Base-by-base conservation (phyloP, 2,329 filamentous ascomycete species). In the Colletotrichum orchidophilum region DNA sequence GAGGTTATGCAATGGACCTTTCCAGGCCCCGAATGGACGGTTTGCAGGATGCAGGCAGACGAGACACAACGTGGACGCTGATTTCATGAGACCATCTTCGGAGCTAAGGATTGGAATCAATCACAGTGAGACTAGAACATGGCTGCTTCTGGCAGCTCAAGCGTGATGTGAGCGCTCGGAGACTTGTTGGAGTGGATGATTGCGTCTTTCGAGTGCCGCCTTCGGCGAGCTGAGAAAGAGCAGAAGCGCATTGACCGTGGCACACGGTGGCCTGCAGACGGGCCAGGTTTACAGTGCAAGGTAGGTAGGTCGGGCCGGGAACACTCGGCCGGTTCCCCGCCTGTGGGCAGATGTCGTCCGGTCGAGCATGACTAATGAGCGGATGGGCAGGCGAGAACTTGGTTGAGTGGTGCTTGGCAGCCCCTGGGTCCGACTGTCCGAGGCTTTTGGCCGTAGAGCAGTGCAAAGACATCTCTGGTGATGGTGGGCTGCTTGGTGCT, bases 291-390 rank as follows among this genome's bases (percentile, higher is more conserved):
- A n/a, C n/a, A n/a, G n/a, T n/a, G n/a, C n/a, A n/a, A n/a, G n/a
- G n/a, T n/a, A 53, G 24, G 29, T 21, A 39, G 24, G 54, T 59
- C 31, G 54, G 12, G 24, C 29, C 35, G 63, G 63, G 50, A 61
- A 21, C n/a, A 24, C 29, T 62, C 63, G 67, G 67, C 35, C 63
- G 55, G 29, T 33, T 58, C 39, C 57, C 57, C 67, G 58, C 50
- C 42, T 13, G 46, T 53, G 55, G 62, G n/a, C 66, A 70, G 31
- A 68, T 42, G 50, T 57, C 49, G 63, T 46, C 31, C 29, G 57
- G 31, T 15, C 5, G 33, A 11, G 24, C 15, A 18, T 67, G 63
- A 53, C 58, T 50, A 67, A 62, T 67, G 50, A 42, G 49, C 26
- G 33, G 31, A 59, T 35, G 9, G 35, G 35, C 35, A 35, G 26